Conservation (phyloP, 176 grass and related monocot genomes). For the Cenchrus fungigraminus region DNA sequence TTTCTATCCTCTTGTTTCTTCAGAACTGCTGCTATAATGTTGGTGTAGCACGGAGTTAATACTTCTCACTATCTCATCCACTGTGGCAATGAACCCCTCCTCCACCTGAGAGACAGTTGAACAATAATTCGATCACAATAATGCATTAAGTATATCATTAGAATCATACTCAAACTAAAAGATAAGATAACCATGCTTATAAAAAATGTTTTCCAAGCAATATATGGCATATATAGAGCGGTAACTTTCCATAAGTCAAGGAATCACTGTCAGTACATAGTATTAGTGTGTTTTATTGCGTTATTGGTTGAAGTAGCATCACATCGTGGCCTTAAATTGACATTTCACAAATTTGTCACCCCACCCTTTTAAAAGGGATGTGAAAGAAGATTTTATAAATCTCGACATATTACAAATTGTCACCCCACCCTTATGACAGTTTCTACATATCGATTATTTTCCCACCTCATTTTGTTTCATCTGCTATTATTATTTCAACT, state of each 20-base stretch:
- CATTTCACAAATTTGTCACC: background rate
- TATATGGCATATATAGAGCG: background rate
- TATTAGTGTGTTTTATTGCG: background rate
- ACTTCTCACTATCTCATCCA: conserved; percentile 60
- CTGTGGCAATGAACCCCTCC: conserved; percentile 50
- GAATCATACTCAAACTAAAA: background rate
- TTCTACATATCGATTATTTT: background rate
- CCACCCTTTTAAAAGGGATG: background rate
- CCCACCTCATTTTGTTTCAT: background rate
- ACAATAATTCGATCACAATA: background rate
- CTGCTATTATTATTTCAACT: background rate
- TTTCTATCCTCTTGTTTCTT: conserved; percentile 27
- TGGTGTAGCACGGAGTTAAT: conserved; percentile 53
- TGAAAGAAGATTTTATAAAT: background rate
- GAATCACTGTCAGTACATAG: background rate
- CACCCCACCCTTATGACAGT: background rate
- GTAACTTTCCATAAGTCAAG: background rate
- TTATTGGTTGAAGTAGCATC: background rate
- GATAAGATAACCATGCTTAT: background rate
- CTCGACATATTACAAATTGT: background rate
- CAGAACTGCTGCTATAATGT: conserved; percentile 12
- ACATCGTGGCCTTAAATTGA: background rate
- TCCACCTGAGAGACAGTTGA: conserved; percentile 46
- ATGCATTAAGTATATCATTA: background rate
- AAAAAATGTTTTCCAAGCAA: background rate